Evolutionary conservation across 768 basidiomycete genomes (phyloP).

Genomic region (Antrodiella citrinella): DNA sequence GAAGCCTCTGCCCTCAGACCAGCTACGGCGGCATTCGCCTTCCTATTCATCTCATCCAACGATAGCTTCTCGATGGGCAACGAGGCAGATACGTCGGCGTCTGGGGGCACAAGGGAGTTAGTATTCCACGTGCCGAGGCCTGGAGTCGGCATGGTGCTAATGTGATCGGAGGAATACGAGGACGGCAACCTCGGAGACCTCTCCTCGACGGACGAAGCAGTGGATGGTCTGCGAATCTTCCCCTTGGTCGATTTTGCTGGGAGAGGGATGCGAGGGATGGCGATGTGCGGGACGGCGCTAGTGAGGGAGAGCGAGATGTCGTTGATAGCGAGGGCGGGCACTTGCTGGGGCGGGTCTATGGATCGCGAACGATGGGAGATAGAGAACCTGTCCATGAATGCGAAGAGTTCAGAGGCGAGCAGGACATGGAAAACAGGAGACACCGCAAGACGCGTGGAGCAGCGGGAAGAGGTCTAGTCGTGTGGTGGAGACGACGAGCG

Average conservation of each 20-base stretch:
- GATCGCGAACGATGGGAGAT: constrained; percentile 1
- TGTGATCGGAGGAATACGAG: constrained; percentile 12
- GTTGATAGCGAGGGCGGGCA: constrained; percentile 6
- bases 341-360: constrained; percentile 3
- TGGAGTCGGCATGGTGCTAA: constrained; percentile 5
- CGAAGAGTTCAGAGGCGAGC: neutral
- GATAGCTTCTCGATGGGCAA: constrained; percentile 7
- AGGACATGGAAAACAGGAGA: neutral
- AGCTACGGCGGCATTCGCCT: constrained; percentile 17
- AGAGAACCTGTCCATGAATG: neutral
- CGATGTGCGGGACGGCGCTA: constrained; percentile 12
- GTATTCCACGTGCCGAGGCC: constrained; percentile 5
- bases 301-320: constrained; percentile 16
- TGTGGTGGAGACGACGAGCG: neutral
- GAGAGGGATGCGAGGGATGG: constrained; percentile 25
- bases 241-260: constrained; percentile 15
- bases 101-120: constrained; percentile 4
- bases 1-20: constrained; percentile 20
- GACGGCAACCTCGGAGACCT: constrained; percentile 34
- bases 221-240: constrained; percentile 30
- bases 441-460: neutral
- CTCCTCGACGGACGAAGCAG: constrained; percentile 38
- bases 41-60: constrained; percentile 20
- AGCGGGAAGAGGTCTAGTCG: too few species aligned
- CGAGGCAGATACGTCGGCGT: neutral